A percentile compares a stretch with the other conserved stretches of the same genome.
phyloP scores from a whole-genome alignment of 225 moss, liverwort and hornwort species.

The Climacium dendroides region DNA sequence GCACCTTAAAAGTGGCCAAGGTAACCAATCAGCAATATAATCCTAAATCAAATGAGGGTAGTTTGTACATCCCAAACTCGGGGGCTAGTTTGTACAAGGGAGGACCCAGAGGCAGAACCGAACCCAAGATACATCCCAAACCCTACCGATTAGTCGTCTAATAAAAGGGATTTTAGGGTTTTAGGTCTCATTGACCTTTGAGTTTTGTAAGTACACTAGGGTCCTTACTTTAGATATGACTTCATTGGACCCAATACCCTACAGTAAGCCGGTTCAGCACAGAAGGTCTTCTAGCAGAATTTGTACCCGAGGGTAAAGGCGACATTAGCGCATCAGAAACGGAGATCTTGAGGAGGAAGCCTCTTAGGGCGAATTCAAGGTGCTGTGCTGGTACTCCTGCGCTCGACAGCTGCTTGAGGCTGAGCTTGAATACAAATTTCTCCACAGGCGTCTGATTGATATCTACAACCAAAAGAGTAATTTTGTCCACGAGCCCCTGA shows the following conservation, averaged over 20 bases:
- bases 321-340: constrained; percentile 39
- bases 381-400: constrained; percentile 45
- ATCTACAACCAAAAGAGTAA: constrained; percentile 57
- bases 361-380: constrained; percentile 68
- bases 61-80: not conserved
- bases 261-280: not conserved
- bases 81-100: not conserved
- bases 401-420: constrained; percentile 37
- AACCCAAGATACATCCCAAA: not conserved
- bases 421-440: constrained; percentile 71
- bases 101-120: not conserved
- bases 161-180: not conserved
- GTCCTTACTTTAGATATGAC: not conserved
- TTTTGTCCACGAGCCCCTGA: constrained; percentile 66
- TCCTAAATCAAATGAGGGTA: not conserved
- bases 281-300: not conserved
- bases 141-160: not conserved
- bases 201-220: not conserved
- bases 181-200: not conserved
- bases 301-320: constrained; percentile 56
- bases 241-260: not conserved
- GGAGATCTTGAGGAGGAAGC: constrained; percentile 80
- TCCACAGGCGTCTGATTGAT: constrained; percentile 43
- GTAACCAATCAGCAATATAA: not conserved
- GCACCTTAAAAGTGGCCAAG: not conserved